Evolutionary conservation across 768 basidiomycete species (phyloP).

Genomic region (Suillus occidentalis): DNA sequence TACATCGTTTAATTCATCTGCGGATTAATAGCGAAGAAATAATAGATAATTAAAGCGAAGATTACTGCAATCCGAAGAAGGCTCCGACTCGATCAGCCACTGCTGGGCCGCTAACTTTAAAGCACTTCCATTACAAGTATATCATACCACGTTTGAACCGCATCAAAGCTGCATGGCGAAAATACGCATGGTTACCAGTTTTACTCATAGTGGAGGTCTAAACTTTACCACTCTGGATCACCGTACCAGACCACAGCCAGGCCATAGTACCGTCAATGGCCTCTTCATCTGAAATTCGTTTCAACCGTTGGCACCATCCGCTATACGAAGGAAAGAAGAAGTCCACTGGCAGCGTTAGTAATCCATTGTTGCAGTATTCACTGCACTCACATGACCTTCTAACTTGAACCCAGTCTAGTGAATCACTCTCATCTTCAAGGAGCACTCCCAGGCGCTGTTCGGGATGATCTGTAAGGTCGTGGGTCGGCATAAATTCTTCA

Average conservation of each 20-base stretch:
- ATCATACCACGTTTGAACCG: background rate
- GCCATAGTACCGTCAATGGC: background rate
- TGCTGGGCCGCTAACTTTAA: background rate
- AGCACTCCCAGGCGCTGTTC: background rate
- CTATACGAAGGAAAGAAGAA: background rate
- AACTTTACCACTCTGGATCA: background rate
- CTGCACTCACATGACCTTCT: background rate
- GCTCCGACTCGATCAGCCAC: background rate
- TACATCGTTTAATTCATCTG: background rate
- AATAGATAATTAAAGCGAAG: background rate
- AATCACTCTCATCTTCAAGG: background rate
- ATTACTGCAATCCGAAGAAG: background rate
- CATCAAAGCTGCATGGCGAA: background rate
- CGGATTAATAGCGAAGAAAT: too few relatives aligned
- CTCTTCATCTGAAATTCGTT: background rate
- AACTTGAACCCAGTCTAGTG: background rate
- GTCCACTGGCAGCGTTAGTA: background rate
- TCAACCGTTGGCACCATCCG: slow-evolving; percentile 2
- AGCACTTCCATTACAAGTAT: background rate
- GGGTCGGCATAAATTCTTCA: background rate
- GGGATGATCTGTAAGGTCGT: background rate
- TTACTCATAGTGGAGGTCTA: background rate
- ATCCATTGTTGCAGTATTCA: background rate
- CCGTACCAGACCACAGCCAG: background rate
- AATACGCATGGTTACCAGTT: background rate